Evolutionary conservation across 768 basidiomycete species (phyloP), one percentile per base, ranked within the genome.

Genomic region (Gloeopeniophorella convolvens): DNA sequence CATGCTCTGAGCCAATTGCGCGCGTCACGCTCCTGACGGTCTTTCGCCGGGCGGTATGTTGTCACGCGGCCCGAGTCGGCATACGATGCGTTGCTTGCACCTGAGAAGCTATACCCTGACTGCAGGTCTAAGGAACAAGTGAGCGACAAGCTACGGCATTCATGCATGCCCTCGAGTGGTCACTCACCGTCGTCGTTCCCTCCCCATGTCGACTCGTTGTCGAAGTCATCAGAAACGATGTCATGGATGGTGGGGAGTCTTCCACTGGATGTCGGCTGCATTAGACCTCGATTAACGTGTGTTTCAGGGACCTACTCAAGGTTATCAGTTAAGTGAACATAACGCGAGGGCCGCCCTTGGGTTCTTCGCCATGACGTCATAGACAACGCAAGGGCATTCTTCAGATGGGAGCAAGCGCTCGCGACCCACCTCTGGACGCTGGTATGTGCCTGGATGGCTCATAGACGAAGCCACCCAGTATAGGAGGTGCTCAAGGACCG

Each of bases 401-500:
- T 45, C 49, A 23, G 44, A 45, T 30, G 39, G 37, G 50, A 53
- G 32, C 31, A 53, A 16, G 35, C 26, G 35, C 15, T 53, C 43
- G 39, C 16, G 43, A 57, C 56, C 39, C 56, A 57, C 56, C 48
- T 57, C 54, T 33, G 54, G 56, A 50, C 45, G 43, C n/a, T 13
- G 24, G 37, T 56, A 55, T 33, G 54, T 40, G 37, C 51, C 56
- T 6, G 21, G 44, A 35, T 50, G 28, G 23, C 42, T 21, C 54
- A 55, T 56, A 3, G 57, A 58, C 9, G 57, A 58, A 6, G 49
- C 41, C 18, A 58, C 12, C 57, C 57, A 58, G 31, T 51, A 58
- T 27, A 56, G 15, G 12, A 58, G 23, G 8, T 48, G 42, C 18
- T 58, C 32, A 5, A 58, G 35, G 20, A 58, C 41, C 3, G 54